Conservation (phyloP, 805 yeast genomes). For the Cyberlindnera samutprakarnensis region DNA sequence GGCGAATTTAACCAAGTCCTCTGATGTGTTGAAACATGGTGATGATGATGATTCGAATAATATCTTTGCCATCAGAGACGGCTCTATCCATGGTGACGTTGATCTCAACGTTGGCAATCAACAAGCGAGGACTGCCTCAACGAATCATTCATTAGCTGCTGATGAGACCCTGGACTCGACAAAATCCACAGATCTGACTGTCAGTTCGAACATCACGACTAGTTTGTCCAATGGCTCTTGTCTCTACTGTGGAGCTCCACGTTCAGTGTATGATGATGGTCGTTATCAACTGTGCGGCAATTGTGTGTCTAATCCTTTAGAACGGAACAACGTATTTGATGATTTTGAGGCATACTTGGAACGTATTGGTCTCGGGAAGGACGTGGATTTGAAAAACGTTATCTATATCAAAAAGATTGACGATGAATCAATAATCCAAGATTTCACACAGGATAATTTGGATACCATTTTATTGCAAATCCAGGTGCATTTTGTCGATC, state of each 20-base stretch:
- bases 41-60: slow-evolving; percentile 1
- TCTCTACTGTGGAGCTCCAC: slow-evolving; percentile 19
- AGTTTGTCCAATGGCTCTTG: slow-evolving; percentile 5
- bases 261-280: slow-evolving; percentile 21
- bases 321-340: slow-evolving; percentile 17
- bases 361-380: slow-evolving; percentile 11
- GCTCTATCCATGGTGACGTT: not conserved
- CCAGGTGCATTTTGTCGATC: slow-evolving; percentile 11
- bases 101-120: not conserved
- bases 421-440: slow-evolving; percentile 10
- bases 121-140: not conserved
- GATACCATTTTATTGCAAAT: slow-evolving; percentile 10
- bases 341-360: slow-evolving; percentile 15
- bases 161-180: slow-evolving; percentile 1
- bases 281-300: slow-evolving; percentile 21
- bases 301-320: slow-evolving; percentile 20
- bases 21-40: not conserved
- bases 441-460: slow-evolving; percentile 14
- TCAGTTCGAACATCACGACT: not conserved
- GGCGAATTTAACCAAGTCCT: slow-evolving; percentile 17
- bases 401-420: slow-evolving; percentile 16
- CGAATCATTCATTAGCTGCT: not conserved
- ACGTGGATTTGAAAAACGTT: slow-evolving; percentile 13
- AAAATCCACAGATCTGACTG: slow-evolving; percentile 1
- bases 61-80: not conserved